Base-by-base conservation (phyloP, 108 stramenopile genomes). In the Cylindrotheca closterium region DNA sequence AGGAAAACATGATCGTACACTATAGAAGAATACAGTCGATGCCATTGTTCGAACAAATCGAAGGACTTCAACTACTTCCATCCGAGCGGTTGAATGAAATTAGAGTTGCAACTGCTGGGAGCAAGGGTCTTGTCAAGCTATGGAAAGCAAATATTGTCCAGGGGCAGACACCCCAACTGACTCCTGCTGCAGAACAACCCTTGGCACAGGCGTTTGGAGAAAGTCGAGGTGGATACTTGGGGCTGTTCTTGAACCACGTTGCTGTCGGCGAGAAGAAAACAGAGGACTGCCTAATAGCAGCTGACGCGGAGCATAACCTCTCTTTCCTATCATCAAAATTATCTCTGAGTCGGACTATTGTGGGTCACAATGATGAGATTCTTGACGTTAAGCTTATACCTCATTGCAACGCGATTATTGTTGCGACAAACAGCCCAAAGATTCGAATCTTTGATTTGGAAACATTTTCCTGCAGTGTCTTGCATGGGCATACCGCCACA, bases 291-390 rank as follows among this genome's bases (percentile, higher is more conserved):
- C 76, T 97, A 19, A 71, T 97, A 57, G 92, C 85, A 5, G 80
- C 91, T 0, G 95, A 95, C 75, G 90, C 92, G 0, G 97, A 96
- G 63, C 92, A 96, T 71, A 96, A 96, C 74, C 58, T 97, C 45
- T 60, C 80, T 18, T 93, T 93, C 70, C 69, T 95, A 23, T 76
- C 74, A 18, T 58, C 66, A 0, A 30, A 51, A 2, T 47, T 81
- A 17, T 19, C 63, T 3, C 55, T 79, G 0, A 55, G 75, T 56
- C 79, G 94, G 51, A 81, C 91, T 19, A 92, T 96, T 70, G 91
- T 98, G 42, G 97, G 96, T 0, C 86, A 91, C 59, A 95, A 98
- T 60, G 97, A 95, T 47, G 95, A 97, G 71, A 89, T 97, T 47
- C 81, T 97, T 17, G 97, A 96, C 67, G 55, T 97, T 23, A 88